Evolutionary conservation across 768 basidiomycete species (phyloP).

Genomic region (Postia placenta): DNA sequence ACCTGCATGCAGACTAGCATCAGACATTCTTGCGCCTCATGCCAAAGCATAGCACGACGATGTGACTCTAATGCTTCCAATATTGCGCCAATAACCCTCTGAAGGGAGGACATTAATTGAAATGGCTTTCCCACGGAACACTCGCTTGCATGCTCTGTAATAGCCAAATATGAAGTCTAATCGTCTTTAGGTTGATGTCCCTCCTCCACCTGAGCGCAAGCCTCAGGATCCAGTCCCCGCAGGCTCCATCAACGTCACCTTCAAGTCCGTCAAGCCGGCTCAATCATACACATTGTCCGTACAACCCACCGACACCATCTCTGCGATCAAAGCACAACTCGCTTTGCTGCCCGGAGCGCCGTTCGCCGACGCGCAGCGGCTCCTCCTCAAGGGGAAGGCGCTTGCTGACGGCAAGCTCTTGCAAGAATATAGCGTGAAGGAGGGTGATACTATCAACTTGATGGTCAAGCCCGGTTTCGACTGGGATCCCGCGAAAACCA

Average conservation of each 20-base stretch:
- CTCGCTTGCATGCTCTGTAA: too few relatives aligned
- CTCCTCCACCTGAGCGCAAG: constrained; percentile 53
- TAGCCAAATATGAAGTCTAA: not conserved
- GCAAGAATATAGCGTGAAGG: constrained; percentile 82
- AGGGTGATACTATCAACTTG: constrained; percentile 79
- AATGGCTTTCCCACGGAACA: too few relatives aligned
- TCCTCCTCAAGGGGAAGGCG: constrained; percentile 92
- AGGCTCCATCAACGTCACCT: constrained; percentile 58
- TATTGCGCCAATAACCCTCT: too few relatives aligned
- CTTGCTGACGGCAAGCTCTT: constrained; percentile 84
- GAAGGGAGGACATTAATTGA: too few relatives aligned
- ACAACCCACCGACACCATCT: constrained; percentile 78
- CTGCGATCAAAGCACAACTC: constrained; percentile 72
- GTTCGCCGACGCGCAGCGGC: constrained; percentile 72
- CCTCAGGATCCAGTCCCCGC: constrained; percentile 19
- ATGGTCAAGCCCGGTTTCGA: constrained; percentile 76
- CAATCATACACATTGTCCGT: constrained; percentile 67
- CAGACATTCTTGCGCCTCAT: too few relatives aligned
- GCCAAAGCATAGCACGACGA: too few relatives aligned
- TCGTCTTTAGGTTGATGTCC: constrained; percentile 44
- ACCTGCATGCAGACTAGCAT: too few relatives aligned
- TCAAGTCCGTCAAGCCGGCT: constrained; percentile 91
- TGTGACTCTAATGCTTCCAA: too few relatives aligned
- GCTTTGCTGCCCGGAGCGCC: constrained; percentile 64
- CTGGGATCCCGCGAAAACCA: constrained; percentile 49